Percentiles rank a stretch among this genome's conserved stretches.
Evolutionary conservation across 225 moss, liverwort and hornwort species (phyloP).

Genomic region (Rhytidiadelphus loreus): DNA sequence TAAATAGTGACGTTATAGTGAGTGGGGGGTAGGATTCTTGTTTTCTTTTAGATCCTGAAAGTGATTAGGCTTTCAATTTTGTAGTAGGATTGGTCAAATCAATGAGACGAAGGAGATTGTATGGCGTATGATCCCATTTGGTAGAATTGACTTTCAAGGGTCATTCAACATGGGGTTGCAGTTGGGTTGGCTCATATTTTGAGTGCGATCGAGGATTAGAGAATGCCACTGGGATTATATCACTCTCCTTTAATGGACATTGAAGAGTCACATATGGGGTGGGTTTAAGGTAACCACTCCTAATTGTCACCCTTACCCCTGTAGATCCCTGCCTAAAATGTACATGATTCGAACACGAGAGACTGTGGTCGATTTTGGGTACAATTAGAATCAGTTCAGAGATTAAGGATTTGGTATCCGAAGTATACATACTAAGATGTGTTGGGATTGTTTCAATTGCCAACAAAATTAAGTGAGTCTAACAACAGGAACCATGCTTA

Average conservation of each 20-base stretch:
- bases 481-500: not conserved
- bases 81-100: not conserved
- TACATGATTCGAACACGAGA: not conserved
- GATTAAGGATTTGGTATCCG: not conserved
- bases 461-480: not conserved
- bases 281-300: not conserved
- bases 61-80: not conserved
- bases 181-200: not conserved
- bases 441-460: not conserved
- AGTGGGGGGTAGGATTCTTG: not conserved
- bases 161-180: not conserved
- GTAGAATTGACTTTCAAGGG: not conserved
- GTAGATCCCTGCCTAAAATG: not conserved
- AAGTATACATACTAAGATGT: not conserved
- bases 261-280: not conserved
- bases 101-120: not conserved
- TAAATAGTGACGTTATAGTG: not conserved
- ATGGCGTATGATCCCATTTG: not conserved
- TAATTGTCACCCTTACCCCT: not conserved
- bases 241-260: not conserved
- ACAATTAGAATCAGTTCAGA: not conserved
- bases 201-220: not conserved
- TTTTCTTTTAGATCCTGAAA: not conserved
- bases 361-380: not conserved
- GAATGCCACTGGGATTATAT: not conserved